Base-by-base conservation (phyloP, 2,329 filamentous ascomycete species). In the Beauveria sp. region DNA sequence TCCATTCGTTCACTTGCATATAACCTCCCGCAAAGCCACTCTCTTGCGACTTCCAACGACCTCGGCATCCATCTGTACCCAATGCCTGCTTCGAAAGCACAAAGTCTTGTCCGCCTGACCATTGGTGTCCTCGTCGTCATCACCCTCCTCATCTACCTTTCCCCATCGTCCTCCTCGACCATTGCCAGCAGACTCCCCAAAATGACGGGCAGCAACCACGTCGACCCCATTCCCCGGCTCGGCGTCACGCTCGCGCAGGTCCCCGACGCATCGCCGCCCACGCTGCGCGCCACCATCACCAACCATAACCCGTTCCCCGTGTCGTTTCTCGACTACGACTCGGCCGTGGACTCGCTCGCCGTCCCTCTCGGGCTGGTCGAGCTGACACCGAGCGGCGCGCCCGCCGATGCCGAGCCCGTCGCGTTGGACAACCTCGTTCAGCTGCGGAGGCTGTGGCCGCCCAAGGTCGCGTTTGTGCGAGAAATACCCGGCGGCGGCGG, bases 271-370 rank as follows among this genome's bases (percentile, higher is more conserved):
- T 71, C 71, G 63, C 71, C 73, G 53, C 72, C 70, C 18, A 70
- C 71, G n/a, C 62, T 78, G 30, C 66, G 67, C 12, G 64, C 75
- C 61, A 70, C 68, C 22, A 72, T 77, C 51, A 73, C 71, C 63
- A 78, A 78, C 70, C 69, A 69, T 10, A 67, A 73, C 63, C 64
- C 70, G n/a, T 54, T 64, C 28, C 64, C 72, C 30, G 68, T 77
- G 49, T 76, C 73, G 18, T 65, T 78, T 12, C 68, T 77, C 52
- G 64, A 66, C 18, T 77, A 75, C 73, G 65, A 73, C 55, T 73
- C 75, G 5, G 75, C 75, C 42, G 67, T 78, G 46, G 75, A 78
- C 61, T 66, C 67, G 4, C 58, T 74, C 45, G 72, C 71, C 12
- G 60, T 76, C 50, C 67, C 70, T 60, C 68, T 76, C 10, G 75